A percentile compares a stretch with the other conserved stretches of the same genome.
These are phyloP conservation scores for Saussurea involucrata DNA, from an alignment of 129 eudicot genomes.

Conservation along the genomic window DNA sequence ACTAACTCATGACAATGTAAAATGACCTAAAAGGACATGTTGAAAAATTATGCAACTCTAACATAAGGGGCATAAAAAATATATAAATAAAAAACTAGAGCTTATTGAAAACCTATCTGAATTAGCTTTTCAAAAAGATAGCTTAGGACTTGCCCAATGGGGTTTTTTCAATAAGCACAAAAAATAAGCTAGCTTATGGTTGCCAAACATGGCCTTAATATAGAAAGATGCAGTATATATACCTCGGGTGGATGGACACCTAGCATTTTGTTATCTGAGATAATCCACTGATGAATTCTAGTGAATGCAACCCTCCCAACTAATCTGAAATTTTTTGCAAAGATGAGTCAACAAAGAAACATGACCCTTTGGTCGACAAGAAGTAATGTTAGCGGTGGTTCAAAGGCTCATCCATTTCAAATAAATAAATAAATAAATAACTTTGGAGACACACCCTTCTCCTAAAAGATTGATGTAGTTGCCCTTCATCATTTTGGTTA, in stretches of 20 bases:
- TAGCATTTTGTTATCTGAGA: constrained; percentile 41
- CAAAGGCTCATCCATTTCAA: not conserved
- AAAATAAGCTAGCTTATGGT: not conserved
- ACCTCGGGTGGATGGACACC: constrained; percentile 83
- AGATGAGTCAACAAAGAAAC: not conserved
- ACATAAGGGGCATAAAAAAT: not conserved
- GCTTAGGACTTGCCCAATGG: not conserved
- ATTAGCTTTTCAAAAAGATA: not conserved
- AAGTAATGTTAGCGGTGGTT: not conserved
- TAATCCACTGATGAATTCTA: constrained; percentile 78
- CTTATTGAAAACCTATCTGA: not conserved
- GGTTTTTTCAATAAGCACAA: not conserved
- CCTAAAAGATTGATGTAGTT: constrained; percentile 74
- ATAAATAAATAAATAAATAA: not conserved
- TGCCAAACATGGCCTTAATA: not conserved
- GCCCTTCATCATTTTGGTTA: constrained; percentile 91
- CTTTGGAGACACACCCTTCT: constrained; percentile 59
- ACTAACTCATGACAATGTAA: not conserved
- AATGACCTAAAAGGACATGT: not conserved
- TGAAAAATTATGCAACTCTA: not conserved
- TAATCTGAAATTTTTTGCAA: constrained; percentile 42
- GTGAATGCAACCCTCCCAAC: constrained; percentile 90
- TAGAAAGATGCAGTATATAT: constrained; percentile 1
- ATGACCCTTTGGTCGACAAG: not conserved
- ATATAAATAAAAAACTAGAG: not conserved